Evolutionary conservation across 2,329 filamentous ascomycete genomes (phyloP).

Genomic region (Colletotrichum coccodes): DNA sequence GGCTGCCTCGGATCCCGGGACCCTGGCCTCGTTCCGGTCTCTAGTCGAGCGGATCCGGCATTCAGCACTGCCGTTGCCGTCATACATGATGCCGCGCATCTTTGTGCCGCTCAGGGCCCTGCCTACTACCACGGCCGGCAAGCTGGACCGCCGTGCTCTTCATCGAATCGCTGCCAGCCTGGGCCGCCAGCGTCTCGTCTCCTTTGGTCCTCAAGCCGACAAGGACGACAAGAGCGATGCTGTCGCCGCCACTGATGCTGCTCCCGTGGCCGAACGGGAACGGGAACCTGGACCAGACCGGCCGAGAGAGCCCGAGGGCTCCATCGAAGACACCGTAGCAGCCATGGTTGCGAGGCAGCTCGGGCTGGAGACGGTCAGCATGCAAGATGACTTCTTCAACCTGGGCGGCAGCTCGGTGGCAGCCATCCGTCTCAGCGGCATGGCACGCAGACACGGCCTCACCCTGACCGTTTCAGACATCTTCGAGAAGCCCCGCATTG

Average conservation of each 20-base stretch:
- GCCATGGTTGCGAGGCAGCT: not conserved
- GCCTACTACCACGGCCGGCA: constrained; percentile 42
- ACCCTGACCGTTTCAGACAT: not conserved
- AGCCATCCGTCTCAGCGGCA: not conserved
- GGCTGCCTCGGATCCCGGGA: not conserved
- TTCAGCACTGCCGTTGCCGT: constrained; percentile 38
- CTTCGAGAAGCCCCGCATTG: not conserved
- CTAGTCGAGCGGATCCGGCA: constrained; percentile 31
- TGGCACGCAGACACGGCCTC: not conserved
- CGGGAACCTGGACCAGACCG: not conserved
- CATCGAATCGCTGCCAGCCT: not conserved
- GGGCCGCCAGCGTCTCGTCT: not conserved
- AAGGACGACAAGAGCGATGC: not conserved
- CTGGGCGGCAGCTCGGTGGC: constrained; percentile 6
- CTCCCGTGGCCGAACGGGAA: too few relatives aligned
- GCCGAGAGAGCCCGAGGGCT: not conserved
- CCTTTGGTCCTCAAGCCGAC: not conserved
- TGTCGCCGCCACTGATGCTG: not conserved
- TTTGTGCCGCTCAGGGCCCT: constrained; percentile 39
- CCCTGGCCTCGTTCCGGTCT: not conserved
- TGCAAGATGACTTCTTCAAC: constrained; percentile 2
- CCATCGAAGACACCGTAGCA: not conserved
- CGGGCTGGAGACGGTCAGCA: not conserved
- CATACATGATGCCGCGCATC: constrained; percentile 46
- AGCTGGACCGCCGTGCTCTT: constrained; percentile 44